Percentiles rank a stretch among this genome's conserved stretches.
Conservation (phyloP, 495 filamentous ascomycete genomes). For the Hypoxylon fragiforme region DNA sequence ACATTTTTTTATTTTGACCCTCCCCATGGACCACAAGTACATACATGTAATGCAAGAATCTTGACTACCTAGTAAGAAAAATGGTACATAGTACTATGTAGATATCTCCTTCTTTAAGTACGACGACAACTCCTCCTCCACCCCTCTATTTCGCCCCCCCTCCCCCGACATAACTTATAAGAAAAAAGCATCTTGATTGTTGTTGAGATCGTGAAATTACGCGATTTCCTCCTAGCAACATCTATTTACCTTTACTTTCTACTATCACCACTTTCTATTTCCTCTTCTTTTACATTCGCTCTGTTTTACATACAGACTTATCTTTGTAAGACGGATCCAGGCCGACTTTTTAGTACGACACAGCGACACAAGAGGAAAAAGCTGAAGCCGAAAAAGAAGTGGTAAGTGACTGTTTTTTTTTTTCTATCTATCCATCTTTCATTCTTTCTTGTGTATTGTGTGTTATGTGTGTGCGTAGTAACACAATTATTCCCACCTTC, state of each 20-base stretch:
- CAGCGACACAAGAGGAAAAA: conserved; percentile 33
- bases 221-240: conserved; percentile 28
- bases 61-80: conserved; percentile 26
- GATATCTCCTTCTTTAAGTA: conserved; percentile 36
- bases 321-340: conserved; percentile 35
- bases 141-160: conserved; percentile 32
- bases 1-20: conserved; percentile 22
- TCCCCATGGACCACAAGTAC: no score
- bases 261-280: conserved; percentile 20
- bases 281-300: conserved; percentile 35
- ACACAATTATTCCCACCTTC: conserved; percentile 27
- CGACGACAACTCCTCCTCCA: conserved; percentile 26
- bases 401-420: no score
- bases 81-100: no score
- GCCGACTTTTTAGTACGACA: conserved; percentile 32
- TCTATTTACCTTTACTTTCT: no score
- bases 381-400: no score
- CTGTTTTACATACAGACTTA: conserved; percentile 37
- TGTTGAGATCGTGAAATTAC: conserved; percentile 33
- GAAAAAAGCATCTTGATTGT: conserved; percentile 33
- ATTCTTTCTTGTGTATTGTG: no score
- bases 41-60: conserved; percentile 14
- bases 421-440: no score
- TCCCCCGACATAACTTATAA: conserved; percentile 34
- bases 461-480: conserved; percentile 27